A percentile compares a stretch with the other conserved stretches of the same genome.
These are phyloP conservation scores for Trichocladium antarcticum DNA, from an alignment of 495 filamentous ascomycete genomes.

Conservation along the genomic window DNA sequence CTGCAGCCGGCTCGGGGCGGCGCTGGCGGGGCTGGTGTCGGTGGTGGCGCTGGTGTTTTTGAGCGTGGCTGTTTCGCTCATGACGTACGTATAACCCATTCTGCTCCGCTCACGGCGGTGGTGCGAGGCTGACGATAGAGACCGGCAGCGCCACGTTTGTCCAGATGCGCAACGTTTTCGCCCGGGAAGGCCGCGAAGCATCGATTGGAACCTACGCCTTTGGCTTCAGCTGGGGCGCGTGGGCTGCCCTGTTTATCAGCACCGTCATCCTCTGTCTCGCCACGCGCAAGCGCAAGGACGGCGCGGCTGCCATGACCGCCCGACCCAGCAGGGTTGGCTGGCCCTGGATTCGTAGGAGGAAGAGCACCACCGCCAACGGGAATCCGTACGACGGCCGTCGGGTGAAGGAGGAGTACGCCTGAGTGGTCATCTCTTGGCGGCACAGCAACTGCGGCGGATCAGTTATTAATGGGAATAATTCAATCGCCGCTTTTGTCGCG, in stretches of 20 bases:
- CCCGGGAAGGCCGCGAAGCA: constrained; percentile 43
- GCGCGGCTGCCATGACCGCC: too few species aligned
- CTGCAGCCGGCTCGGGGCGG: constrained; percentile 39
- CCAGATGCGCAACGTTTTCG: constrained; percentile 62
- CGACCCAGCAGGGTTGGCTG: neutral
- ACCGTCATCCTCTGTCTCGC: constrained; percentile 59
- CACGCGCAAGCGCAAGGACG: constrained; percentile 12
- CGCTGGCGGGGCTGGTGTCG: constrained; percentile 30
- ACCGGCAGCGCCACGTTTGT: constrained; percentile 50
- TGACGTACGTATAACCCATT: constrained; percentile 37
- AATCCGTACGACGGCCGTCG: constrained; percentile 45
- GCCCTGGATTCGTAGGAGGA: constrained; percentile 23
- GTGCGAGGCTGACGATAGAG: neutral
- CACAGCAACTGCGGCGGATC: too few species aligned
- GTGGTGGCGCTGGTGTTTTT: constrained; percentile 35
- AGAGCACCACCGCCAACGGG: constrained; percentile 28
- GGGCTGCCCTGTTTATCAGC: constrained; percentile 56
- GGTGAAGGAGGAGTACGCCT: constrained; percentile 54
- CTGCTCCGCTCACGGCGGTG: neutral
- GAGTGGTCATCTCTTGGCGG: too few species aligned
- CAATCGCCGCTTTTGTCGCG: too few species aligned
- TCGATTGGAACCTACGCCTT: constrained; percentile 61
- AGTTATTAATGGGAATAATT: neutral
- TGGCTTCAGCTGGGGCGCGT: constrained; percentile 78
- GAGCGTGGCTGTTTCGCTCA: constrained; percentile 38